phyloP scores from a whole-genome alignment of 345 rosid genomes.

The Moricandia moricandioides region DNA sequence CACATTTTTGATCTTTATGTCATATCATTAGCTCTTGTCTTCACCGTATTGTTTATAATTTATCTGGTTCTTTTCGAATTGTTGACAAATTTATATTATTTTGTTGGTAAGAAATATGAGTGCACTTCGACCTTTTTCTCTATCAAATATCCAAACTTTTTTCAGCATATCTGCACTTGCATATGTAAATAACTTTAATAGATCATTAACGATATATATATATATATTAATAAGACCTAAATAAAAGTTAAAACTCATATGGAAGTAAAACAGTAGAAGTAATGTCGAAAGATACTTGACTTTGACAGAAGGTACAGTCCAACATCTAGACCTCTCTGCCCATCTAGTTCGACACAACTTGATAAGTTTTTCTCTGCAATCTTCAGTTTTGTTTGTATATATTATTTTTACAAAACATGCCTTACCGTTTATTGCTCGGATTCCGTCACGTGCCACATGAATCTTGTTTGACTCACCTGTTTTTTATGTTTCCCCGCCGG shows the following conservation, averaged over 20 bases:
- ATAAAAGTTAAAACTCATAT: background rate
- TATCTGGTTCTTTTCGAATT: constrained; percentile 11
- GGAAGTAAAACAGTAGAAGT: constrained; percentile 1
- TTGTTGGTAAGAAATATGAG: background rate
- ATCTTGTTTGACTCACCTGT: constrained; percentile 4
- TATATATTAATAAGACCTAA: background rate
- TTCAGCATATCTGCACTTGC: background rate
- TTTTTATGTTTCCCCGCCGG: background rate
- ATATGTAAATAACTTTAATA: background rate
- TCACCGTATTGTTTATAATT: constrained; percentile 5
- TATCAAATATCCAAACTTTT: constrained; percentile 13
- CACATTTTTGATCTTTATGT: constrained; percentile 25
- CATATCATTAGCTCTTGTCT: constrained; percentile 41
- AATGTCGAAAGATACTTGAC: constrained; percentile 9
- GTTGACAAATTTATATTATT: background rate
- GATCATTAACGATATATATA: background rate
- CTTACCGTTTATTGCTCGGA: constrained; percentile 13
- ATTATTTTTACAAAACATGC: background rate
- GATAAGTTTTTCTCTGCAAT: background rate
- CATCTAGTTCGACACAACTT: background rate
- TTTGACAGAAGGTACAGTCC: constrained; percentile 11
- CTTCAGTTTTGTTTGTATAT: background rate
- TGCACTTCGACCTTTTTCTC: constrained; percentile 19
- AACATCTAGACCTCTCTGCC: background rate
- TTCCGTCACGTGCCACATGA: constrained; percentile 29